Percentiles rank a stretch among this genome's conserved stretches.
phyloP scores from a whole-genome alignment of 1,284 basidiomycete species.

The Rhodotorula mucilaginosa region DNA sequence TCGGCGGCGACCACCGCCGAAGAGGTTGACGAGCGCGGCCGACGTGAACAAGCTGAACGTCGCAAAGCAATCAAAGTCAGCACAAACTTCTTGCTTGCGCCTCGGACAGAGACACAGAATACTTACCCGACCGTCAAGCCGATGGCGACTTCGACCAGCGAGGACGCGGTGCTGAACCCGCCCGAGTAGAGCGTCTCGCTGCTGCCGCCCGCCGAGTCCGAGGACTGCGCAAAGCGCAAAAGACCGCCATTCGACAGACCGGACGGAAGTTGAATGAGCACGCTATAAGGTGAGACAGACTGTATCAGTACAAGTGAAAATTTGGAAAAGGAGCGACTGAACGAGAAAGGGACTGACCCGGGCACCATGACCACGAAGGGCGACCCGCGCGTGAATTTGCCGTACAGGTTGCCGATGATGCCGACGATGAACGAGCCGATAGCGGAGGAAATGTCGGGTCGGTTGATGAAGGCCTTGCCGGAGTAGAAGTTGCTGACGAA shows the following conservation, averaged over 20 bases:
- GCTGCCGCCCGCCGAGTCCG: slow-evolving; percentile 47
- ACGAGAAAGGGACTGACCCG: slow-evolving; percentile 56
- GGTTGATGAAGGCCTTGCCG: slow-evolving; percentile 62
- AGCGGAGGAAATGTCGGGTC: slow-evolving; percentile 54
- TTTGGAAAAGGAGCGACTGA: not conserved
- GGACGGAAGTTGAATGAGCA: slow-evolving; percentile 82
- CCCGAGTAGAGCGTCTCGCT: slow-evolving; percentile 59
- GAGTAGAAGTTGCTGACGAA: slow-evolving; percentile 67
- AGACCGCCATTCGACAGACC: slow-evolving; percentile 80
- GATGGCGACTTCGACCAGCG: slow-evolving; percentile 53
- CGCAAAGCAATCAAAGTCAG: not conserved
- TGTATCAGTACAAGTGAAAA: slow-evolving; percentile 12
- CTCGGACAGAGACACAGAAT: slow-evolving; percentile 42
- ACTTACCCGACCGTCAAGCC: slow-evolving; percentile 64
- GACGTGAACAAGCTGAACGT: slow-evolving; percentile 11
- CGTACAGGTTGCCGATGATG: slow-evolving; percentile 76
- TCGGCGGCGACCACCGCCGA: slow-evolving; percentile 39
- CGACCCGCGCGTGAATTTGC: slow-evolving; percentile 72
- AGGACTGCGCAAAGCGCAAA: slow-evolving; percentile 63
- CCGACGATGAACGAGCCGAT: slow-evolving; percentile 77
- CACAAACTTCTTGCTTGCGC: too few species aligned
- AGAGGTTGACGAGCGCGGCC: slow-evolving; percentile 25
- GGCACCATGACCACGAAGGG: slow-evolving; percentile 63
- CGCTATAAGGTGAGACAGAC: slow-evolving; percentile 45
- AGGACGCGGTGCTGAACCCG: slow-evolving; percentile 56